Conservation (phyloP, 768 basidiomycete genomes). For the Infundibulicybe gibba region DNA sequence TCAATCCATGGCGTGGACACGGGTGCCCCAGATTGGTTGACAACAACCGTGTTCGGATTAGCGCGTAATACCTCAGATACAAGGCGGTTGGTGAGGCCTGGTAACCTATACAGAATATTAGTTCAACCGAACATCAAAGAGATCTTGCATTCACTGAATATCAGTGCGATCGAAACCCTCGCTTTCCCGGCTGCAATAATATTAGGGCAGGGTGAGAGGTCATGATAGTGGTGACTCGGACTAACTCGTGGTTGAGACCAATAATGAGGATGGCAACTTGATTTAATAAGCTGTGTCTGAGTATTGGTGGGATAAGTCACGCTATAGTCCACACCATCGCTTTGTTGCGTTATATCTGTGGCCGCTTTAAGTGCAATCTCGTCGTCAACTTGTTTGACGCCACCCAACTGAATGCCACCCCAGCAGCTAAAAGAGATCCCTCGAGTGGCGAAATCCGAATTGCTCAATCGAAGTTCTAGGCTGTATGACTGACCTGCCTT, state of each 20-base stretch:
- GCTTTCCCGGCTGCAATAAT: conserved; percentile 37
- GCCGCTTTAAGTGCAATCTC: conserved; percentile 39
- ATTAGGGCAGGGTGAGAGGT: not conserved
- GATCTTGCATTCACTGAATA: conserved; percentile 29
- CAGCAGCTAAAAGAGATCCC: conserved; percentile 33
- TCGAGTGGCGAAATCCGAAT: conserved; percentile 26
- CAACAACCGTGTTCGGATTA: conserved; percentile 53
- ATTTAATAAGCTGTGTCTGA: not conserved
- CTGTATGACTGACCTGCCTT: conserved; percentile 38
- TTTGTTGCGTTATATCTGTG: conserved; percentile 28
- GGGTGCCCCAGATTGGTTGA: conserved; percentile 54
- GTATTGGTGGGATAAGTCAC: too few species aligned
- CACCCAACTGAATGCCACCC: conserved; percentile 37
- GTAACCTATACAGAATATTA: conserved; percentile 28
- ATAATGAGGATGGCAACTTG: conserved; percentile 45
- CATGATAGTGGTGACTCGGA: conserved; percentile 9
- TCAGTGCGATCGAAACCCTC: conserved; percentile 56
- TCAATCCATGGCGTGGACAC: conserved; percentile 56
- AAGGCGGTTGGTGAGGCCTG: conserved; percentile 48
- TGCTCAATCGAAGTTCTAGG: conserved; percentile 33
- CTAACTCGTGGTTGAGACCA: conserved; percentile 57
- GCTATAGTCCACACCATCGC: conserved; percentile 37
- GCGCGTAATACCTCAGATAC: conserved; percentile 42
- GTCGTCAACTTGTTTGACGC: conserved; percentile 25
- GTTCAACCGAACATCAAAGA: not conserved